Base-by-base conservation (phyloP, 2,329 filamentous ascomycete genomes). In the Alternaria arborescens region DNA sequence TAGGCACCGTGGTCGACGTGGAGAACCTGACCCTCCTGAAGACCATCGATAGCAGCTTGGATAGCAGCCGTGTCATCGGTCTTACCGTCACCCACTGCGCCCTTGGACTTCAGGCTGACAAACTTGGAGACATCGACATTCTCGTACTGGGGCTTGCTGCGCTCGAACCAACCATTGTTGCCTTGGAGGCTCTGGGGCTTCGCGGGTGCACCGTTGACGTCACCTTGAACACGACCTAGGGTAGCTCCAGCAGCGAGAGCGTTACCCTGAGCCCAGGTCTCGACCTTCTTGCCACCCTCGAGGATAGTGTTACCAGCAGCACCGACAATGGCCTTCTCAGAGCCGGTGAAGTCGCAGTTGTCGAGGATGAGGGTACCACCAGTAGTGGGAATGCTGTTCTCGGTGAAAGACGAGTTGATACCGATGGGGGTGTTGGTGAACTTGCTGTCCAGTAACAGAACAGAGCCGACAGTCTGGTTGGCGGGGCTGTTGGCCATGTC, bases 111-210 rank as follows among this genome's bases (percentile, higher is more conserved):
- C 81, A 95, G 91, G 68, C 91, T 94, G 71, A 96, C 81, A 74
- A 99, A 97, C 34, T 86, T 86, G 61, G 83, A 85, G n/a, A 84
- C 86, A 3, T 88, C 79, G 3, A 92, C 80, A 42, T 82, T 81
- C 74, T 91, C 87, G 76, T 98, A 99, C 78, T 97, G 92, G 14
- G 95, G 95, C 85, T 95, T 97, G 78, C 89, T 90, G 68, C 91
- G 90, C 66, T 93, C 91, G 76, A 94, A 93, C 70, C 97, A 83
- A 38, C 71, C 88, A 66, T 91, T 92, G 24, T 83, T 78, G 65
- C 88, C 84, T 40, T 94, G 83, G 16, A 98, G 88, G 24, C 78
- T 81, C 12, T 83, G 78, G 7, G 93, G 91, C 81, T 92, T 94
- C 56, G 80, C 75, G 40, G 88, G 81, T 26, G 83, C 81, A 52